phyloP scores from a whole-genome alignment of 176 grass and related monocot genomes.

The Eleusine coracana region DNA sequence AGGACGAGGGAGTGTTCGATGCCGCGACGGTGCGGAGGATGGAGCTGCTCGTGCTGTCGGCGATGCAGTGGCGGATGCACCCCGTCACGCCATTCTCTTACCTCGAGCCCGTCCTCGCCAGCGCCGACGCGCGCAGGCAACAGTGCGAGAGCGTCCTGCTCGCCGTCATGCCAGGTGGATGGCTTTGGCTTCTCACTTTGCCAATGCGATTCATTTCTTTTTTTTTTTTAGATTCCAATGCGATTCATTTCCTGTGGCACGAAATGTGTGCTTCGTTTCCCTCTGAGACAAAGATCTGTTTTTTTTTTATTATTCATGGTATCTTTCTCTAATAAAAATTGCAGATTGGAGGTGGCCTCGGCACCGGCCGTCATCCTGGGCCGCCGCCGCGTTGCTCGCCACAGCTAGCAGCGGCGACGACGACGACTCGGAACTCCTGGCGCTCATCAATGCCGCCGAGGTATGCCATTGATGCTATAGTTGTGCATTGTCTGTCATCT shows the following conservation, averaged over 20 bases:
- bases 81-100: constrained; percentile 78
- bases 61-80: constrained; percentile 75
- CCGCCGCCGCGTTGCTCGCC: constrained; percentile 59
- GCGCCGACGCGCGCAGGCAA: constrained; percentile 16
- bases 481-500: not conserved
- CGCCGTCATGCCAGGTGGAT: constrained; percentile 60
- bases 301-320: not conserved
- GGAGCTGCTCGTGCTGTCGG: constrained; percentile 79
- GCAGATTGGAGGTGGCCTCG: constrained; percentile 86
- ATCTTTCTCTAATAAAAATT: not conserved
- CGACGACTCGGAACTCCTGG: constrained; percentile 36
- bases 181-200: no score
- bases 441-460: constrained; percentile 60
- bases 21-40: constrained; percentile 75
- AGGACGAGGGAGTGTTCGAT: constrained; percentile 58
- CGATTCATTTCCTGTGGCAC: not conserved
- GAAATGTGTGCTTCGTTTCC: not conserved
- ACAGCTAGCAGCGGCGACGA: constrained; percentile 28
- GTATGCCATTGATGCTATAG: constrained; percentile 27
- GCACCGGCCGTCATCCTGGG: constrained; percentile 74
- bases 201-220: no score
- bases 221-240: not conserved
- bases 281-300: not conserved
- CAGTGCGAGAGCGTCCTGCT: constrained; percentile 58
- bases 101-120: constrained; percentile 55